phyloP scores from a whole-genome alignment of 2,329 filamentous ascomycete genomes.

The Fusarium paranaense region DNA sequence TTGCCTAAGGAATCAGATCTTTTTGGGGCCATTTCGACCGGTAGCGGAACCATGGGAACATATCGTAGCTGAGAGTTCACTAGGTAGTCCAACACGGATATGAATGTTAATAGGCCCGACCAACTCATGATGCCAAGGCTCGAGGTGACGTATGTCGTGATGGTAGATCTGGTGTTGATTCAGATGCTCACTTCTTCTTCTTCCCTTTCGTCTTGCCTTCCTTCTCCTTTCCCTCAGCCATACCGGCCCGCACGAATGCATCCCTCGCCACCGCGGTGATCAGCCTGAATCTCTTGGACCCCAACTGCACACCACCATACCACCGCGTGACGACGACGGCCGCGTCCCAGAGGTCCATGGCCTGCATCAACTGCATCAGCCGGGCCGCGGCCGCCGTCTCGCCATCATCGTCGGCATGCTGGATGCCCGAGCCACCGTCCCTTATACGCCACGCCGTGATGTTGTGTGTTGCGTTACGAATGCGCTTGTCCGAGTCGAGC shows the following conservation, averaged over 20 bases:
- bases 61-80: background rate
- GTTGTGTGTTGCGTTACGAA: conserved; percentile 36
- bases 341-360: conserved; percentile 93
- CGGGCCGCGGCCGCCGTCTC: conserved; percentile 91
- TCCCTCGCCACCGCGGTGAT: conserved; percentile 91
- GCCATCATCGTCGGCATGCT: conserved; percentile 96
- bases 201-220: conserved; percentile 17
- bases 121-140: background rate
- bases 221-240: conserved; percentile 67
- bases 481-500: conserved; percentile 81
- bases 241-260: conserved; percentile 81
- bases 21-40: background rate
- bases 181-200: conserved; percentile 10
- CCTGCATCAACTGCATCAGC: conserved; percentile 88
- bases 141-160: background rate
- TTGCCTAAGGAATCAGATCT: background rate
- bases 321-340: conserved; percentile 94
- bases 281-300: conserved; percentile 87
- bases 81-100: background rate
- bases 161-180: background rate
- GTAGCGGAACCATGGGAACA: background rate
- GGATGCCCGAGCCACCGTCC: conserved; percentile 71
- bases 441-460: conserved; percentile 62
- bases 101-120: background rate
- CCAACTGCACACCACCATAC: conserved; percentile 93